Conservation (phyloP, 2,329 filamentous ascomycete species). For the Phialocephala subalpina region DNA sequence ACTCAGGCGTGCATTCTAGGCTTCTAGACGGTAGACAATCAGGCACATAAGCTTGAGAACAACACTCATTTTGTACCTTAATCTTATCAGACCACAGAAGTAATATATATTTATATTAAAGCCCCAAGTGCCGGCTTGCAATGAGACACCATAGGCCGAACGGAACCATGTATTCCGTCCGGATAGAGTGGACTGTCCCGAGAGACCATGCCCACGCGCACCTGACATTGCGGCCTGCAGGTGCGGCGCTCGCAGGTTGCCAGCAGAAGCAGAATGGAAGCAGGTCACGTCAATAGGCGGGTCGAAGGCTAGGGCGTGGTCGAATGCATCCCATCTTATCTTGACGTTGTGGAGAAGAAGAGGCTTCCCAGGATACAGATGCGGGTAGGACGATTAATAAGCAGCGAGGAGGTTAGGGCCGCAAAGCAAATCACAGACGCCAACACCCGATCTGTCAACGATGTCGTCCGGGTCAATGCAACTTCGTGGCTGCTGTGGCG, state of each 20-base stretch:
- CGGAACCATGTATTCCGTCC: conserved; percentile 22
- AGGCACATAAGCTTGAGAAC: conserved; percentile 23
- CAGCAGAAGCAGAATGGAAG: background rate
- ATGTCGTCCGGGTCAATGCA: conserved; percentile 24
- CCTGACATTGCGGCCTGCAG: background rate
- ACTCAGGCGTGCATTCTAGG: conserved; percentile 7
- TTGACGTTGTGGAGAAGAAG: conserved; percentile 5
- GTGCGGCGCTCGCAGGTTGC: background rate
- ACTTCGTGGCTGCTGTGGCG: conserved; percentile 30
- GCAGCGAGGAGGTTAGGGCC: background rate
- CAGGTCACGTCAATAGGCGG: background rate
- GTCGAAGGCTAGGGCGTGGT: background rate
- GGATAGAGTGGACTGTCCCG: conserved; percentile 7
- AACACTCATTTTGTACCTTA: conserved; percentile 23
- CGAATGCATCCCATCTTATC: background rate
- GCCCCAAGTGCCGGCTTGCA: conserved; percentile 27
- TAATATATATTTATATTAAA: conserved; percentile 31
- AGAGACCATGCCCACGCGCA: background rate
- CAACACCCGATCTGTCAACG: conserved; percentile 6
- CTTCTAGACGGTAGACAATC: conserved; percentile 16
- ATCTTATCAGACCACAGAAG: conserved; percentile 26
- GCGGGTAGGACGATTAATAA: conserved; percentile 8
- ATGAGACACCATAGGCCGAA: conserved; percentile 11
- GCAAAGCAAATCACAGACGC: conserved; percentile 1
- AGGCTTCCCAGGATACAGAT: background rate